A percentile compares a stretch with the other conserved stretches of the same genome.
phyloP scores from a whole-genome alignment of 129 eudicot species.

The Centrapalus pauciflorus region DNA sequence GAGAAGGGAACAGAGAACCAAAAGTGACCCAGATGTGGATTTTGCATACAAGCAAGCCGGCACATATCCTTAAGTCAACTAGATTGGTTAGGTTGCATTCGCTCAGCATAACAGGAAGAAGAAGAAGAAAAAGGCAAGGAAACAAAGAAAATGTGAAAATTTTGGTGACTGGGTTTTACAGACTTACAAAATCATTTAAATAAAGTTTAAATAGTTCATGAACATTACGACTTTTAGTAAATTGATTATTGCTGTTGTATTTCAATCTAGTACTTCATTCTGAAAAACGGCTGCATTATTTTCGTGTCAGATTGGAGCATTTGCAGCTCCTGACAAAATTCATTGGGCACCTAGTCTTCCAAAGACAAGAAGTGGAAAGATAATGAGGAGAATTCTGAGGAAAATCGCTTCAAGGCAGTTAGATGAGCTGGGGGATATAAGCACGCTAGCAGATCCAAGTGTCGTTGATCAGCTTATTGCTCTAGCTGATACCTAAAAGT shows the following conservation, averaged over 20 bases:
- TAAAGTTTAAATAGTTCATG: no score
- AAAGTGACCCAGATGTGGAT: not conserved
- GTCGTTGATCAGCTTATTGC: conserved; percentile 92
- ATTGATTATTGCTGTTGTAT: not conserved
- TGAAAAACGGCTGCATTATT: conserved; percentile 4
- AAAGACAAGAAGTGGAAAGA: conserved; percentile 97
- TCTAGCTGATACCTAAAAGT: conserved; percentile 59
- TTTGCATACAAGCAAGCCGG: not conserved
- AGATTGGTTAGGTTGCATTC: not conserved
- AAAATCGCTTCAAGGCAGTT: conserved; percentile 88
- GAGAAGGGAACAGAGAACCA: no score
- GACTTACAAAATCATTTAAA: no score
- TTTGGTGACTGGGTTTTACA: no score
- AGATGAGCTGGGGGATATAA: conserved; percentile 92
- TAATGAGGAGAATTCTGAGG: conserved; percentile 92
- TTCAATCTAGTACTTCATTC: not conserved
- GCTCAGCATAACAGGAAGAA: no score
- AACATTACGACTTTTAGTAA: not conserved
- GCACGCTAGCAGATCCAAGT: conserved; percentile 87
- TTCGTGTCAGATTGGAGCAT: conserved; percentile 84
- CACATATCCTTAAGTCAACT: not conserved
- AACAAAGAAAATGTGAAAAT: not conserved
- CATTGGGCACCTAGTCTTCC: conserved; percentile 99
- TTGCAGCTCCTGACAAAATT: conserved; percentile 95
- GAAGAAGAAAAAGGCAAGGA: not conserved